Evolutionary conservation across 2,329 filamentous ascomycete species (phyloP), one percentile per base, ranked within the genome.

Genomic region (Camptophora hylomeconis): DNA sequence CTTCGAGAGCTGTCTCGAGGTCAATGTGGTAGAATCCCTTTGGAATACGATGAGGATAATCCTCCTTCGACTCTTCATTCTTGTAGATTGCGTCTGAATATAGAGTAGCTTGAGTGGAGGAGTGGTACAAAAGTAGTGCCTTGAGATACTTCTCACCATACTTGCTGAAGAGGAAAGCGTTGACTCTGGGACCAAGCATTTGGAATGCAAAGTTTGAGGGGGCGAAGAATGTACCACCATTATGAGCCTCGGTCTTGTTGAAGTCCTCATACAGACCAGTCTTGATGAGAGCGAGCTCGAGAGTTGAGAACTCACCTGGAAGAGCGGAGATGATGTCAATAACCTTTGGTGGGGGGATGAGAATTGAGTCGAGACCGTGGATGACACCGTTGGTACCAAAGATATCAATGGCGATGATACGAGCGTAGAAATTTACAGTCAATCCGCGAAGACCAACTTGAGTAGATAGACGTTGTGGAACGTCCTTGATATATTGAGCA

Each of bases 21-120:
- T 87, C 77, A 24, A 60, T 38, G 41, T 57, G 46, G 12, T 65
- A 72, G 42, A 73, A 66, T 26, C 65, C 61, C 32, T 58, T 53
- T 13, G 56, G 50, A 17, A 57, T 42, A 19, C 33, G 36, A 30
- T 41, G 37, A 18, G 34, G 30, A 17, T 35, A 33, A n/a, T 45
- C 36, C 5, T 31, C 35, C n/a, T 44, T 42, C 10, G 47, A 41
- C 6, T 34, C 37, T 7, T 39, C 29, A 4, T 42, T 37, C 26
- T 65, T 65, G 57, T 84, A 89, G 48, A 76, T 80, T 4, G 75
- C 78, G 48, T 93, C 86, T 5, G 77, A 81, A 61, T 93, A 94
- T 0, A 92, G 58, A 0, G 80, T 86, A 35, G 74, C 66, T 45
- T 80, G 72, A 22, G 73, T 66, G 1, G 78, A 77, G 26, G 86